Evolutionary conservation across 345 rosid genomes (phyloP).

Genomic region (Ceriops zippeliana): DNA sequence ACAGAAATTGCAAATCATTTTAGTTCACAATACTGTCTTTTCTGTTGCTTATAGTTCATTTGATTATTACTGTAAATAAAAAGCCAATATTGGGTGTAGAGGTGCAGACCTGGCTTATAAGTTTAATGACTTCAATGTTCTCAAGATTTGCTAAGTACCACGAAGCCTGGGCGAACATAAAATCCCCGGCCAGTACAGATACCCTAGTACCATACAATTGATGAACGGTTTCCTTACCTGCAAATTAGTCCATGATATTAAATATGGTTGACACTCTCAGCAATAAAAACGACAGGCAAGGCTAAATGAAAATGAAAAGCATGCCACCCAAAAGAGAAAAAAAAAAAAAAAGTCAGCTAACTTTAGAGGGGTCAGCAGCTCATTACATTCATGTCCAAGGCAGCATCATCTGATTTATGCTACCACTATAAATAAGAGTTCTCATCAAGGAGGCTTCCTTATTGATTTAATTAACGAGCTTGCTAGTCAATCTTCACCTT

Average conservation of each 20-base stretch:
- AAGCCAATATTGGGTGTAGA: neutral
- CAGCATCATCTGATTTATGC: neutral
- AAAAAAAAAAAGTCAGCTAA: neutral
- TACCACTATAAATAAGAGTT: neutral
- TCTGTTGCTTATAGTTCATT: neutral
- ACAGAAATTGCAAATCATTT: neutral
- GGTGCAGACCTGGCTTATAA: slow-evolving; percentile 65
- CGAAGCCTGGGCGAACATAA: slow-evolving; percentile 97
- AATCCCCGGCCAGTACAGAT: slow-evolving; percentile 88
- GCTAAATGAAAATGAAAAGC: too few relatives aligned
- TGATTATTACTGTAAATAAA: neutral
- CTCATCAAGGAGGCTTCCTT: neutral
- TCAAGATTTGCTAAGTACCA: slow-evolving; percentile 98
- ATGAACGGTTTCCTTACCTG: slow-evolving; percentile 88
- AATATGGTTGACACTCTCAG: neutral
- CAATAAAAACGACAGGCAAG: neutral
- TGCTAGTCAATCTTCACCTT: neutral
- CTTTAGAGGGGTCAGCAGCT: neutral
- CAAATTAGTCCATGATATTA: neutral
- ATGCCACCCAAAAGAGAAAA: neutral
- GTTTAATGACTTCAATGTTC: slow-evolving; percentile 88
- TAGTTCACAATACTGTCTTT: neutral
- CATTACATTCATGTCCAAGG: neutral
- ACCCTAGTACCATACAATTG: slow-evolving; percentile 82
- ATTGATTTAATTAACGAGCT: neutral